Evolutionary conservation across 495 filamentous ascomycete genomes (phyloP), one percentile per base, ranked within the genome.

Genomic region (Pyrenopolyporus hunteri): DNA sequence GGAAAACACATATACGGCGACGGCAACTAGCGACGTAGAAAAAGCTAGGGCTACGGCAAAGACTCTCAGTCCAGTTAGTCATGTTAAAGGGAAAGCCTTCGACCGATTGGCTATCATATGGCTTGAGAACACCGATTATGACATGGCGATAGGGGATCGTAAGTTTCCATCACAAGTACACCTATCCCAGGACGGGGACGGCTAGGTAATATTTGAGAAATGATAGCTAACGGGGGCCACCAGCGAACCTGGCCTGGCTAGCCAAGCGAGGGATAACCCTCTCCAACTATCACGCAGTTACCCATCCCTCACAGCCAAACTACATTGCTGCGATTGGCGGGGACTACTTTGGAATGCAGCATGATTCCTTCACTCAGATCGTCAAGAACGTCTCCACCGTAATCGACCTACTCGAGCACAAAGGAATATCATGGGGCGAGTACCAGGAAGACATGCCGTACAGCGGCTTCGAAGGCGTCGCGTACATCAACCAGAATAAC

Each of bases 391-490:
- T 89, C 22, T 88, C 86, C 6, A 89, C 85, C 17, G 71, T 92
- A 25, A 83, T 83, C 3, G 89, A 91, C 72, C 74, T 90, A 2
- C 80, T 91, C 8, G 88, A 91, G 47, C 83, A 82, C 57, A 86
- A 83, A 64, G 77, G 79, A 11, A 86, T 92, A 63, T 72, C 81
- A 1, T 92, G 88, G 88, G 84, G 78, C 49, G 76, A 84, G 59
- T 91, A 92, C 70, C 81, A 88, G 67, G 87, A 92, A 68, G 78
- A 85, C 54, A 66, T 85, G 72, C 89, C 89, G 13, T 87, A 88
- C 64, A 74, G 85, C 11, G 88, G 88, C 8, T 91, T 84, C 72
- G 75, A 84, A 62, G 87, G 83, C 23, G 13, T 59, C 13, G 78
- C 71, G 48, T 83, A 81, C 48, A 73, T 74, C 17, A 85, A 88